Conservation (phyloP, 345 rosid genomes). For the Turritis glabra region DNA sequence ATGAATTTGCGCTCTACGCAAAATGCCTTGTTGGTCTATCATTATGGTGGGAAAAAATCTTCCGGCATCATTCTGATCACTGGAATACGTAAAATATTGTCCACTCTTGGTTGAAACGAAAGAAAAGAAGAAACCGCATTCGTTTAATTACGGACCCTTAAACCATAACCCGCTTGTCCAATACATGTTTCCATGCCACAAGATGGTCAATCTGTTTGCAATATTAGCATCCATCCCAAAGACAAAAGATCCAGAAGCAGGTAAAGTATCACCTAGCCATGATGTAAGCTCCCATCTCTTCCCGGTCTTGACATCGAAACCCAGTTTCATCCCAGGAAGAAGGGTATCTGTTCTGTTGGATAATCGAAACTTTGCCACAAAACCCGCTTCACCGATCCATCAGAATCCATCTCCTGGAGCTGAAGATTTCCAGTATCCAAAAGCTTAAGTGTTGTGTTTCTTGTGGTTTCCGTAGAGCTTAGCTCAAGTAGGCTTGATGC, state of each 20-base stretch:
- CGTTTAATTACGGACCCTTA: background rate
- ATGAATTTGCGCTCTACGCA: too few relatives aligned
- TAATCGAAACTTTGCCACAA: conserved; percentile 51
- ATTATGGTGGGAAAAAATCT: background rate
- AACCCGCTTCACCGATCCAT: conserved; percentile 31
- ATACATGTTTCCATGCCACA: conserved; percentile 22
- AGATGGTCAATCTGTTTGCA: conserved; percentile 23
- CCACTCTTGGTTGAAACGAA: conserved; percentile 35
- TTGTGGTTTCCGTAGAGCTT: conserved; percentile 11
- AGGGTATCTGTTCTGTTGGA: conserved; percentile 47
- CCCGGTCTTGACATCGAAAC: conserved; percentile 41
- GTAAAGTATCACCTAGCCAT: conserved; percentile 20
- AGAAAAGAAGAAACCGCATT: background rate
- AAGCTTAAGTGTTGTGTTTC: conserved; percentile 41
- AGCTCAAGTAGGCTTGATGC: conserved; percentile 21
- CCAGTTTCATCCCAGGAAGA: conserved; percentile 52
- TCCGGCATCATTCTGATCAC: background rate
- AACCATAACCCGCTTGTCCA: conserved; percentile 38
- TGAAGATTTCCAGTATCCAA: conserved; percentile 45
- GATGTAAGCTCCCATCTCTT: conserved; percentile 39
- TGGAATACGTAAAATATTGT: conserved; percentile 28
- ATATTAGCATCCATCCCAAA: conserved; percentile 38
- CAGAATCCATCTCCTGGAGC: conserved; percentile 33
- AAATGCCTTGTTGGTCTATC: conserved; percentile 15
- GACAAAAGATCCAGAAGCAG: conserved; percentile 29